Base-by-base conservation (phyloP, 176 grass and related monocot genomes). In the Phoenix dactylifera region DNA sequence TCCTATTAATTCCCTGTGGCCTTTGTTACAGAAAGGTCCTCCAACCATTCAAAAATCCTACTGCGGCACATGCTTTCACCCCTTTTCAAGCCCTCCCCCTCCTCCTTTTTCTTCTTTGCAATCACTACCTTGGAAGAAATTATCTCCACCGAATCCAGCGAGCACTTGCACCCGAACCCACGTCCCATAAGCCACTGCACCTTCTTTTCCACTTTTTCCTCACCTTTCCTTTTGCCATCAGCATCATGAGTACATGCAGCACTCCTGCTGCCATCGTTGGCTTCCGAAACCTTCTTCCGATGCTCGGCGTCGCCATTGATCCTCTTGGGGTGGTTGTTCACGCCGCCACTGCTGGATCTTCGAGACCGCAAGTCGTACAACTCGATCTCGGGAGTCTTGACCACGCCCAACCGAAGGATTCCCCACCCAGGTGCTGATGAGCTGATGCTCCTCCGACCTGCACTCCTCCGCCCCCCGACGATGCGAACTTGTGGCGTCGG, bases 401-500 rank as follows among this genome's bases (percentile, higher is more conserved):
- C 80, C 57, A 89, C 76, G 57, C 86, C 86, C 29, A 89, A 59
- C 19, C 80, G 80, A 1, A 89, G 16, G 57, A 84, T 12, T 18
- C 77, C 65, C 86, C 86, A 84, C 2, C 65, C 24, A 2, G 80
- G 61, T 5, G 73, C 63, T 50, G 49, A 65, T 2, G 77, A 70
- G 14, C 73, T 77, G 28, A 65, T 69, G 29, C 69, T 84, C 80
- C 64, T 84, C 5, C 80, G 77, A 18, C 73, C 69, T 1, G 67
- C 30, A 18, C 30, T 30, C 3, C 10, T 3, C n/a, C 6, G 0
- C 18, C 7, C 50, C 4, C 73, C 60, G 4, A 56, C 28, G 18
- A 65, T 66, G 3, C 73, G 85, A 7, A 80, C 73, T 70, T 73
- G 80, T 44, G 86, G 86, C 49, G 77, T 84, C 17, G 86, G 86